phyloP scores from a whole-genome alignment of 352 stramenopile genomes.

The Halophytophthora polymorphica region DNA sequence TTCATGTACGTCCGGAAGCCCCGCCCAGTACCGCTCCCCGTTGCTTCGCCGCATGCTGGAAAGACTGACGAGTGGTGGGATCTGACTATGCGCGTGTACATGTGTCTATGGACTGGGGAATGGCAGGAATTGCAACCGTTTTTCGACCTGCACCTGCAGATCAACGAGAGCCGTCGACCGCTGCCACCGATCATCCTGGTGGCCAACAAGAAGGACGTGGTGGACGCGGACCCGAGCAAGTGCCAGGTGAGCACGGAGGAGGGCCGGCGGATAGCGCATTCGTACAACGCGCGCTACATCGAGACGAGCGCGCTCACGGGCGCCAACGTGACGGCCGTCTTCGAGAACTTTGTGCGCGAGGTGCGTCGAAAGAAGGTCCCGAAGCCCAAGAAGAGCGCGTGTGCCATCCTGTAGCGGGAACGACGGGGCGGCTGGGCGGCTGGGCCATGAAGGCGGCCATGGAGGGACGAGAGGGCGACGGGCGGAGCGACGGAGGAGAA shows the following conservation, averaged over 20 bases:
- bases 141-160: constrained; percentile 86
- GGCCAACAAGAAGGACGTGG: constrained; percentile 88
- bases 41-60: not conserved
- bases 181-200: constrained; percentile 85
- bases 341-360: constrained; percentile 86
- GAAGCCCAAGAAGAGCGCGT: constrained; percentile 73
- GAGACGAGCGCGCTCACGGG: constrained; percentile 85
- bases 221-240: constrained; percentile 75
- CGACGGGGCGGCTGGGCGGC: not conserved
- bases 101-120: not conserved
- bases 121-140: constrained; percentile 81
- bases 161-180: constrained; percentile 80
- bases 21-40: not conserved
- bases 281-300: constrained; percentile 87
- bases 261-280: constrained; percentile 77
- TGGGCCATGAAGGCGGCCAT: constrained; percentile 1
- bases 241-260: constrained; percentile 86
- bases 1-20: constrained; percentile 49
- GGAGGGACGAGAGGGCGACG: not conserved
- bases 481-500: constrained; percentile 5
- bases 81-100: not conserved
- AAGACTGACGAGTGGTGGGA: not conserved
- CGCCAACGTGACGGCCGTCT: constrained; percentile 82
- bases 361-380: constrained; percentile 78
- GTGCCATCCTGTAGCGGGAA: constrained; percentile 57